These are phyloP conservation scores for Trichosporon sp. DNA, from an alignment of 1,284 basidiomycete genomes.

Conservation along the genomic window DNA sequence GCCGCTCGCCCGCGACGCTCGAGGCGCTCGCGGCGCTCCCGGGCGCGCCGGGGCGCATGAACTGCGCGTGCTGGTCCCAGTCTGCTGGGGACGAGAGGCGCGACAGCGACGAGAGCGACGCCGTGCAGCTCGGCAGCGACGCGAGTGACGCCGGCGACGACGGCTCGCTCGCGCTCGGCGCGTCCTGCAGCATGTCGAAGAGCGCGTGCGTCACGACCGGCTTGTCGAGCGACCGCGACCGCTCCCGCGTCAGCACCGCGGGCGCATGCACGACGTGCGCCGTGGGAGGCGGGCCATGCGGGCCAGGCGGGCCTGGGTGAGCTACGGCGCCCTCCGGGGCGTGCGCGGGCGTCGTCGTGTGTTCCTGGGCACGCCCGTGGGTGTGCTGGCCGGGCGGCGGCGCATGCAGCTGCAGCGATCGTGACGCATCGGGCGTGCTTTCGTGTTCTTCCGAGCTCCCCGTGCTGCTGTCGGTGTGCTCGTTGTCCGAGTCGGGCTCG, in stretches of 20 bases:
- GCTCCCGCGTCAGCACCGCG: neutral
- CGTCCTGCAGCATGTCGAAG: conserved; percentile 21
- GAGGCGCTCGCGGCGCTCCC: neutral
- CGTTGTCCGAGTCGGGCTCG: neutral
- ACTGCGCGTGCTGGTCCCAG: conserved; percentile 9
- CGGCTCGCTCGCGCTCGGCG: conserved; percentile 26
- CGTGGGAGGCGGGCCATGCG: neutral
- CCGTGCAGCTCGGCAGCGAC: conserved; percentile 25
- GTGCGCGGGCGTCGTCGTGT: neutral
- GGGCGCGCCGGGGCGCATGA: conserved; percentile 6
- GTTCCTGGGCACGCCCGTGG: neutral
- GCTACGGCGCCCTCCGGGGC: neutral
- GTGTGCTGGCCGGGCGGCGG: neutral
- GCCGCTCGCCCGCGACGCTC: neutral
- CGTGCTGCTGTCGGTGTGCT: neutral
- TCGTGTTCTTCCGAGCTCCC: neutral
- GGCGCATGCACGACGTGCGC: neutral
- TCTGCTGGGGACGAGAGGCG: conserved; percentile 26
- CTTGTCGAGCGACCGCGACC: neutral
- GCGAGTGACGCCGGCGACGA: conserved; percentile 33
- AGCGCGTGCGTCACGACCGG: conserved; percentile 12
- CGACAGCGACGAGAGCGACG: conserved; percentile 29
- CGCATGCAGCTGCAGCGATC: neutral
- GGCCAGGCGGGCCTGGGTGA: neutral
- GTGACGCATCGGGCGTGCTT: neutral